Evolutionary conservation across 208 protist species (phyloP).

Genomic region (Acanthamoeba lenticulata): DNA sequence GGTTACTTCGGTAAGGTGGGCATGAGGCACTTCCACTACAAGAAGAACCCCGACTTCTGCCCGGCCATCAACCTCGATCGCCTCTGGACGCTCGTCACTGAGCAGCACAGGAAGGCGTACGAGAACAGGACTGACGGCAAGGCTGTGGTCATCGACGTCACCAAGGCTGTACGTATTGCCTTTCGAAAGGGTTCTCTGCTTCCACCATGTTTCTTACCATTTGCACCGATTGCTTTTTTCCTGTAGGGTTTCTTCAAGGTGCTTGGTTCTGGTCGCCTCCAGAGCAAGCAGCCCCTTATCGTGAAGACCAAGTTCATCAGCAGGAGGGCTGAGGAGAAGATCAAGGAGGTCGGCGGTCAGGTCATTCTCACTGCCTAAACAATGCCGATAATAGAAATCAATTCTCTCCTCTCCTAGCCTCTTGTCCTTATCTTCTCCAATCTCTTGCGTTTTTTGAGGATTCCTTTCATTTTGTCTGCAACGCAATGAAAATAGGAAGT

Average conservation of each 20-base stretch:
- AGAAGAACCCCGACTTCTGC: conserved; percentile 93
- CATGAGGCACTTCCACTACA: conserved; percentile 98
- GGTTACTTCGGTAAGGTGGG: conserved; percentile 99
- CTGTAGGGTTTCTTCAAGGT: conserved; percentile 99
- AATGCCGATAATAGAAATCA: background rate
- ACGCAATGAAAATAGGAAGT: background rate
- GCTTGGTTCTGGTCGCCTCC: conserved; percentile 98
- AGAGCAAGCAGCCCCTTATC: conserved; percentile 96
- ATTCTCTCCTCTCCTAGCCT: background rate
- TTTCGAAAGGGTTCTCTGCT: background rate
- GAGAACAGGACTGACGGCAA: conserved; percentile 88
- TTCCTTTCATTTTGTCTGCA: background rate
- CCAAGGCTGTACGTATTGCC: conserved; percentile 74
- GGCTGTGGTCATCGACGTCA: conserved; percentile 98
- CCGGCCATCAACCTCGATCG: conserved; percentile 99
- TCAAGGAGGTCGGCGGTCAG: conserved; percentile 98
- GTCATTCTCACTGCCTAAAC: conserved; percentile 97
- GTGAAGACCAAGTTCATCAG: conserved; percentile 99
- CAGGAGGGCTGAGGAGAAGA: conserved; percentile 99
- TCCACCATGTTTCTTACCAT: background rate
- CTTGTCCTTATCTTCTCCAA: background rate
- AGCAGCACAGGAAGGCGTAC: conserved; percentile 88
- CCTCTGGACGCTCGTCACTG: conserved; percentile 97
- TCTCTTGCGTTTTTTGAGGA: background rate
- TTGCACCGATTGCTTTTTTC: background rate